Conservation (phyloP, 2,329 filamentous ascomycete genomes). For the Aspergillus ruber region DNA sequence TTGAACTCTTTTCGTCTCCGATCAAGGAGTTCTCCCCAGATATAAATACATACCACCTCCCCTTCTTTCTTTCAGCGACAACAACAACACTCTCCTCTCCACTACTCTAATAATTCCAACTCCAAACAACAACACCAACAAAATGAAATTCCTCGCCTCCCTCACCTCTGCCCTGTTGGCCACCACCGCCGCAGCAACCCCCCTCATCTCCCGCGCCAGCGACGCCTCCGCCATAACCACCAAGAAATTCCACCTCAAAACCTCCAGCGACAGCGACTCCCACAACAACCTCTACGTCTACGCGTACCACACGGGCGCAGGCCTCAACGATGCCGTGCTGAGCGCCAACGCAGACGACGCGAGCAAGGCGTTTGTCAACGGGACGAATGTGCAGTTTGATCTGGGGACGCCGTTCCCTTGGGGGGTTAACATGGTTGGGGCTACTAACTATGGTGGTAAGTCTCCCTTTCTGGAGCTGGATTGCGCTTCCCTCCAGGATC, state of each 20-base stretch:
- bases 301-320: slow-evolving; percentile 37
- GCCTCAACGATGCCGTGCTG: slow-evolving; percentile 32
- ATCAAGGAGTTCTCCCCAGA: background rate
- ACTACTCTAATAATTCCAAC: background rate
- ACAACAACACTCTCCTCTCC: slow-evolving; percentile 1
- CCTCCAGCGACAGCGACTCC: slow-evolving; percentile 17
- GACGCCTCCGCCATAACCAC: slow-evolving; percentile 10
- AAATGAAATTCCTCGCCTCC: slow-evolving; percentile 23
- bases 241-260: slow-evolving; percentile 30
- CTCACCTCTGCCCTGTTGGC: slow-evolving; percentile 24
- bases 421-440: slow-evolving; percentile 21
- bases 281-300: slow-evolving; percentile 33
- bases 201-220: slow-evolving; percentile 15
- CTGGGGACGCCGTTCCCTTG: slow-evolving; percentile 24
- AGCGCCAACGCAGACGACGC: slow-evolving; percentile 16
- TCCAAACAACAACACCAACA: slow-evolving; percentile 2
- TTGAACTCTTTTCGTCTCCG: background rate
- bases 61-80: background rate
- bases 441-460: slow-evolving; percentile 30
- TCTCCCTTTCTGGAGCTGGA: background rate
- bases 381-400: slow-evolving; percentile 25
- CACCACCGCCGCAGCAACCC: slow-evolving; percentile 19
- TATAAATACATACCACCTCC: slow-evolving; percentile 7
- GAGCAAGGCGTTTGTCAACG: slow-evolving; percentile 25
- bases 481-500: too few relatives aligned